Evolutionary conservation across 768 basidiomycete species (phyloP).

Genomic region (Tulasnella sp.): DNA sequence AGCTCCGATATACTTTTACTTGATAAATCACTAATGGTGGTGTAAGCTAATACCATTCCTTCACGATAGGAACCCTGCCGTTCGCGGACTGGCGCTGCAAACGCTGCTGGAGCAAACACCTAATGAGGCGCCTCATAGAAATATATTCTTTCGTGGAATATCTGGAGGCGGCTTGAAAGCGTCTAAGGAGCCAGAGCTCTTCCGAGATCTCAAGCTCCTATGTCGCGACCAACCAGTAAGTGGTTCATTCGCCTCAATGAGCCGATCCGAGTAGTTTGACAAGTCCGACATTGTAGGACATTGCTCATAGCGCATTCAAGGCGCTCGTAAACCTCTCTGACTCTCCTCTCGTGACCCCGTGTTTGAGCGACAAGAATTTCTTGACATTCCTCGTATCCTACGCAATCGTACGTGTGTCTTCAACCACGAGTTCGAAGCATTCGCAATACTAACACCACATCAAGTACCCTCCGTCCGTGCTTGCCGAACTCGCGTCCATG

Average conservation of each 20-base stretch:
- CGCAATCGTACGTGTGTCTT: slow-evolving; percentile 53
- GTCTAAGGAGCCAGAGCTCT: slow-evolving; percentile 48
- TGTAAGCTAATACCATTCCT: slow-evolving; percentile 68
- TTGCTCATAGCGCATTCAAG: slow-evolving; percentile 90
- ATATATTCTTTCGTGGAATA: slow-evolving; percentile 59
- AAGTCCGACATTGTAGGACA: slow-evolving; percentile 37
- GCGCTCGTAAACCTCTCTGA: slow-evolving; percentile 91
- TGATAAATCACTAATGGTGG: not conserved
- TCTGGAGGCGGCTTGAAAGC: slow-evolving; percentile 45
- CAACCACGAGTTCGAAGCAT: not conserved
- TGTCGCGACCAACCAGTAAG: slow-evolving; percentile 79
- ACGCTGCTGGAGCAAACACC: slow-evolving; percentile 74
- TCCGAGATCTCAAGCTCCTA: slow-evolving; percentile 71
- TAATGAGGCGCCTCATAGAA: slow-evolving; percentile 53
- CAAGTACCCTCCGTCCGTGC: slow-evolving; percentile 79
- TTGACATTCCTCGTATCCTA: slow-evolving; percentile 77
- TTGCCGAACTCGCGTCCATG: slow-evolving; percentile 96
- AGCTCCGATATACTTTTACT: not conserved
- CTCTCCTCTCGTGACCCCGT: slow-evolving; percentile 50
- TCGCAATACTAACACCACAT: not conserved
- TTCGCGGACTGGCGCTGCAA: slow-evolving; percentile 71
- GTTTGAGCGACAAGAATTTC: slow-evolving; percentile 61
- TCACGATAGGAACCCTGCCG: slow-evolving; percentile 75
- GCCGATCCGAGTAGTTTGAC: slow-evolving; percentile 17
- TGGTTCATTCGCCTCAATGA: slow-evolving; percentile 7